Percentiles rank a stretch among this genome's conserved stretches.
These are phyloP conservation scores for Ustilago trichophora DNA, from an alignment of 1,284 basidiomycete species.

Conservation along the genomic window DNA sequence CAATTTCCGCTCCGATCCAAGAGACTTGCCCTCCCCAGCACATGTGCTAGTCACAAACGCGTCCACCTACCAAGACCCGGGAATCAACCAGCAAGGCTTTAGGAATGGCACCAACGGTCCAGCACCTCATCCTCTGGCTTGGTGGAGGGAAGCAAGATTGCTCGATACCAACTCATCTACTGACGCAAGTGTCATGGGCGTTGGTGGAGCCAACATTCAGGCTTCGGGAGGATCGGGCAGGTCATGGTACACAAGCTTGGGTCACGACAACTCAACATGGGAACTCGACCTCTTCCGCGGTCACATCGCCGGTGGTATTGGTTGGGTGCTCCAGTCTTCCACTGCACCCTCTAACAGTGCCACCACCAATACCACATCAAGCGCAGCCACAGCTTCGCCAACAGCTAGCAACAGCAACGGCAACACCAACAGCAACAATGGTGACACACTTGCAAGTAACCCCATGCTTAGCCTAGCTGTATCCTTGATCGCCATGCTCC, in stretches of 20 bases:
- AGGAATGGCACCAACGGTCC: slow-evolving; percentile 76
- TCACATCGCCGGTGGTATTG: slow-evolving; percentile 78
- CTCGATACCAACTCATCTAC: slow-evolving; percentile 26
- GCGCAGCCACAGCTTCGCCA: not conserved
- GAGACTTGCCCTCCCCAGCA: slow-evolving; percentile 67
- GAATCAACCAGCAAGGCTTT: slow-evolving; percentile 66
- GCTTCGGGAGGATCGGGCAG: slow-evolving; percentile 71
- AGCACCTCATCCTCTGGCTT: slow-evolving; percentile 71
- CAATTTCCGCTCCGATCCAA: slow-evolving; percentile 80
- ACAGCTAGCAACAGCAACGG: not conserved
- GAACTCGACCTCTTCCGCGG: slow-evolving; percentile 74
- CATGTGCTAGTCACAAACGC: slow-evolving; percentile 53
- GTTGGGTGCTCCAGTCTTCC: slow-evolving; percentile 74
- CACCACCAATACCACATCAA: not conserved
- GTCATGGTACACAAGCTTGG: slow-evolving; percentile 81
- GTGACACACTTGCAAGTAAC: too few species aligned
- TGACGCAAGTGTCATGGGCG: slow-evolving; percentile 33
- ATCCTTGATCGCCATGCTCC: not conserved
- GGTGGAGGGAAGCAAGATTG: slow-evolving; percentile 77
- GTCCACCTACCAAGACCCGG: slow-evolving; percentile 36
- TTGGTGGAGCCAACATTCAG: slow-evolving; percentile 33
- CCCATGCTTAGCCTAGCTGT: too few species aligned
- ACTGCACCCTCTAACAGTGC: slow-evolving; percentile 8
- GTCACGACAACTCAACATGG: slow-evolving; percentile 76
- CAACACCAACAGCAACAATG: not conserved